Percentiles rank a stretch among this genome's conserved stretches.
Conservation (phyloP, 2,329 filamentous ascomycete species). For the Fusarium sp. region DNA sequence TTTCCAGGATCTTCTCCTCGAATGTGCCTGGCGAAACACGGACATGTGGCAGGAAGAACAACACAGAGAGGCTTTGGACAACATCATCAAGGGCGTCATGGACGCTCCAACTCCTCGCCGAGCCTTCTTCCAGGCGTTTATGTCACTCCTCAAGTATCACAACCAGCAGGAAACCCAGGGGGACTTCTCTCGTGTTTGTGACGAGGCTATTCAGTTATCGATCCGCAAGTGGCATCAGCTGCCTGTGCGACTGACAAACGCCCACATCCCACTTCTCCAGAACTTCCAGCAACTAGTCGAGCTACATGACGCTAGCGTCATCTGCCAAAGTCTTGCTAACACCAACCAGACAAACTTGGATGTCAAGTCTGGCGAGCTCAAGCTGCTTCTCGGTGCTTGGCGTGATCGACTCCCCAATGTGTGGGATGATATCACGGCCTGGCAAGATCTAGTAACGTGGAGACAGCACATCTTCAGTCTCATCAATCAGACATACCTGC, state of each 20-base stretch:
- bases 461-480: slow-evolving; percentile 98
- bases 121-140: slow-evolving; percentile 98
- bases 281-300: slow-evolving; percentile 99
- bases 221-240: slow-evolving; percentile 99
- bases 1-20: slow-evolving; percentile 92
- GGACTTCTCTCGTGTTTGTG: slow-evolving; percentile 90
- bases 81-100: slow-evolving; percentile 95
- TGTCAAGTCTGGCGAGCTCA: slow-evolving; percentile 93
- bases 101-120: slow-evolving; percentile 94
- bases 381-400: slow-evolving; percentile 93
- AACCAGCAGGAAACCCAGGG: slow-evolving; percentile 81
- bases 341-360: slow-evolving; percentile 90
- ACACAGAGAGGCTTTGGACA: slow-evolving; percentile 89
- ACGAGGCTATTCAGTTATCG: slow-evolving; percentile 96
- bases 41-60: slow-evolving; percentile 93
- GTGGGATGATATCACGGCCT: slow-evolving; percentile 99
- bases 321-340: slow-evolving; percentile 87
- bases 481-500: slow-evolving; percentile 94
- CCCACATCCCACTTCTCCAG: slow-evolving; percentile 93
- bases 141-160: slow-evolving; percentile 94
- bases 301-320: slow-evolving; percentile 95
- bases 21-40: slow-evolving; percentile 94
- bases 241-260: slow-evolving; percentile 91
- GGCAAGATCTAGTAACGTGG: slow-evolving; percentile 99
- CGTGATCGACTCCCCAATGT: slow-evolving; percentile 94